A percentile compares a stretch with the other conserved stretches of the same genome.
Evolutionary conservation across 129 eudicot genomes (phyloP).

Genomic region (Pulicaria dysenterica): DNA sequence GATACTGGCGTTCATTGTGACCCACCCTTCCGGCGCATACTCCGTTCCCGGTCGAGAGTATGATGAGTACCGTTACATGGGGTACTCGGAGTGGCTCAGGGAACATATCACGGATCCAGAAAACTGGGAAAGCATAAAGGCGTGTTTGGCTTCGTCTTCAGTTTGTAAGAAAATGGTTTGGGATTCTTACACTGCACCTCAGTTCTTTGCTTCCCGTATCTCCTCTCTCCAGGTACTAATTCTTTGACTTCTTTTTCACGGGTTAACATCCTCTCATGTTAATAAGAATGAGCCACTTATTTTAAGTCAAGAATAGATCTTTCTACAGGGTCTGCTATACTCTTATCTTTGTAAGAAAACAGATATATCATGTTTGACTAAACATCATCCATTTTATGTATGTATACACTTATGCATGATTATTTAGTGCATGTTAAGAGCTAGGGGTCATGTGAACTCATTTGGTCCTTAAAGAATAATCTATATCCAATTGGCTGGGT

Average conservation of each 20-base stretch:
- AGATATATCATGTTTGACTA: too few species aligned
- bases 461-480: too few species aligned
- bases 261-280: too few species aligned
- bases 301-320: too few species aligned
- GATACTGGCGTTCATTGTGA: constrained; percentile 66
- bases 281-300: too few species aligned
- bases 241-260: background rate
- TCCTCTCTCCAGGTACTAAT: constrained; percentile 72
- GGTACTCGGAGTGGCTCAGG: constrained; percentile 85
- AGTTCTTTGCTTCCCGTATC: constrained; percentile 72
- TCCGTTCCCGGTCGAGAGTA: constrained; percentile 49
- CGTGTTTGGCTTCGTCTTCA: constrained; percentile 64
- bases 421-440: too few species aligned
- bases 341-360: too few species aligned
- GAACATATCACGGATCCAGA: constrained; percentile 64
- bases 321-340: too few species aligned
- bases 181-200: constrained; percentile 55
- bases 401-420: too few species aligned
- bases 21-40: constrained; percentile 57
- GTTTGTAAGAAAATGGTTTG: constrained; percentile 66
- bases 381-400: too few species aligned
- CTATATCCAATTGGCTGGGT: too few species aligned
- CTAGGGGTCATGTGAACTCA: too few species aligned
- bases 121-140: constrained; percentile 75
- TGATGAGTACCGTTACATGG: constrained; percentile 54